Evolutionary conservation across 2,329 filamentous ascomycete species (phyloP).

Genomic region (Stagonosporopsis cucurbitacearum): DNA sequence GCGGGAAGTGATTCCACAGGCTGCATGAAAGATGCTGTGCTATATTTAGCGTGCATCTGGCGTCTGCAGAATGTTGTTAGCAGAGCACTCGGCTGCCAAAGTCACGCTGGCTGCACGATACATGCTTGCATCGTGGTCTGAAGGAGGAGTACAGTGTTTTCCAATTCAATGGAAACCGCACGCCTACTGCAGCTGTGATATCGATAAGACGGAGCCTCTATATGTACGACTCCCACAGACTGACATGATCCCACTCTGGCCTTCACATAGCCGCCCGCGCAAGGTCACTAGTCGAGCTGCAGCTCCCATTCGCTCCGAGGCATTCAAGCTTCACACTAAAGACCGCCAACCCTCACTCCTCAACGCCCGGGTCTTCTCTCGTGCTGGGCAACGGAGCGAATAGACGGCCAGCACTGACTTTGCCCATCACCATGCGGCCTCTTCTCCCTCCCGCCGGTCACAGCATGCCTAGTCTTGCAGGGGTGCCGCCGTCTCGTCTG

Average conservation of each 20-base stretch:
- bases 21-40: slow-evolving; percentile 14
- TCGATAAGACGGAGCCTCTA: slow-evolving; percentile 16
- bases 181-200: slow-evolving; percentile 1
- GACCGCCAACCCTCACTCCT: slow-evolving; percentile 21
- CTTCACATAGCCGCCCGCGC: slow-evolving; percentile 19
- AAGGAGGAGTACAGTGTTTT: neutral
- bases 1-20: slow-evolving; percentile 13
- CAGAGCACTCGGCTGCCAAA: neutral
- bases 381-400: slow-evolving; percentile 27
- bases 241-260: slow-evolving; percentile 14
- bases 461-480: slow-evolving; percentile 20
- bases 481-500: slow-evolving; percentile 13
- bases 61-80: slow-evolving; percentile 1
- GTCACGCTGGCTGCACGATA: neutral
- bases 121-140: neutral
- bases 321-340: slow-evolving; percentile 28
- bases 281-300: slow-evolving; percentile 2
- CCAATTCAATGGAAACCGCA: neutral
- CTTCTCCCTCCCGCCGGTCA: slow-evolving; percentile 17
- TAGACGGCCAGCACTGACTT: slow-evolving; percentile 12
- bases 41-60: slow-evolving; percentile 16
- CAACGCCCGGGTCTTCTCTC: slow-evolving; percentile 26
- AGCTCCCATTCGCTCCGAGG: slow-evolving; percentile 27
- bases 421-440: slow-evolving; percentile 25
- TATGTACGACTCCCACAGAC: slow-evolving; percentile 1